Base-by-base conservation (phyloP, 768 basidiomycete species). In the Pleurotus ostreatus region DNA sequence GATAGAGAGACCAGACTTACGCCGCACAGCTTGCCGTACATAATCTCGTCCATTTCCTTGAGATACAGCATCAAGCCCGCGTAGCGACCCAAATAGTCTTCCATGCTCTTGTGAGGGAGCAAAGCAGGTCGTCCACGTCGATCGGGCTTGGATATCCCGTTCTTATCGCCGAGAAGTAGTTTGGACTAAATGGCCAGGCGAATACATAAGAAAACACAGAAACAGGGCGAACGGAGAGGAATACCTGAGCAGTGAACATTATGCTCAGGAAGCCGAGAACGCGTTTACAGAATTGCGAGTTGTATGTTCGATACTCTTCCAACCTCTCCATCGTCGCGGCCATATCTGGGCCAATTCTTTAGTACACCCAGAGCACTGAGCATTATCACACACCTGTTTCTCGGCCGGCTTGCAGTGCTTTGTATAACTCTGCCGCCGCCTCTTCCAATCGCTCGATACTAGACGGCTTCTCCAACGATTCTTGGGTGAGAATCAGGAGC, bases 251-350 rank as follows among this genome's bases (percentile, higher is more conserved):
- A 55, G 85, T 89, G 70, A 94, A 91, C 84, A 95, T 90, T 67
- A 98, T 91, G 11, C 87, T 83, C 39, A 98, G 74, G 70, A 91
- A 98, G 65, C 98, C 96, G 48, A 87, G 78, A 41, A 98, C 69
- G 22, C 96, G 82, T 67, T 95, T 95, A 75, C 92, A 94, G 72
- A 98, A 98, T 66, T 98, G 95, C 4, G 78, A 69, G 59, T 96
- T 96, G 66, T 94, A 84, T 2, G 89, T 93, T 57, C 83, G 80
- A 66, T 98, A 98, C 69, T 98, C 96, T 59, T 87, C 84, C 59
- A 97, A 74, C 23, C 94, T 78, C 70, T 94, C 94, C 82, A 95
- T 95, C 0, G 94, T 94, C 5, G 94, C 94, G n/a, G 94, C 93
- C 86, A 98, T 96, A 65, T 96, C 96, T 86, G 49, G 9, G 22